Percentiles rank a stretch among this genome's conserved stretches.
phyloP scores from a whole-genome alignment of 1,139 yeast species.

The Taphrina betulina region DNA sequence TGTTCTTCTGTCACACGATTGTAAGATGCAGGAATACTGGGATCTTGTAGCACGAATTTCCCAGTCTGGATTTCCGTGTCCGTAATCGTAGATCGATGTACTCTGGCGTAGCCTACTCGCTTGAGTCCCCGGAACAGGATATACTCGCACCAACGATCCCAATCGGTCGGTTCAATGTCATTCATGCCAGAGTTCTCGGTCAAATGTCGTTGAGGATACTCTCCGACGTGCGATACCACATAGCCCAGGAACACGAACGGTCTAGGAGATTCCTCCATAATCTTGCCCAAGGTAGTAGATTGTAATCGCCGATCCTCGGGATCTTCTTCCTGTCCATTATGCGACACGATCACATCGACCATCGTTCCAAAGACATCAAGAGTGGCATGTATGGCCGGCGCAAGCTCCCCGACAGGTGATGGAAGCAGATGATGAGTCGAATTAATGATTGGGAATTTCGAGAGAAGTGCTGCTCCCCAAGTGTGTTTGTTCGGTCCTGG shows the following conservation, averaged over 20 bases:
- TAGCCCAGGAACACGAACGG: conserved; percentile 85
- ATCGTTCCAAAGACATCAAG: conserved; percentile 79
- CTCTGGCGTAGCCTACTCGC: conserved; percentile 91
- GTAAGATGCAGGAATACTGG: conserved; percentile 52
- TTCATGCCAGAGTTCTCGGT: conserved; percentile 80
- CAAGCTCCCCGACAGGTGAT: conserved; percentile 95
- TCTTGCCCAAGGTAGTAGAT: conserved; percentile 67
- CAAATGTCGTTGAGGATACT: conserved; percentile 89
- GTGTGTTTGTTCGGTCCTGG: conserved; percentile 98
- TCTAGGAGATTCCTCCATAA: conserved; percentile 74
- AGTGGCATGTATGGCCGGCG: conserved; percentile 97
- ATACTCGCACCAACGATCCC: conserved; percentile 99
- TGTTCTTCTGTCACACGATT: conserved; percentile 56
- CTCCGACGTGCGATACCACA: conserved; percentile 75
- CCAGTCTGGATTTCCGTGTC: conserved; percentile 97
- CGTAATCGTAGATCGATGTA: conserved; percentile 88
- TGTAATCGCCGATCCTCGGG: conserved; percentile 88
- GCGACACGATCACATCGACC: conserved; percentile 94
- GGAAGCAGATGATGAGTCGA: conserved; percentile 91
- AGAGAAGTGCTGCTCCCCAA: conserved; percentile 92
- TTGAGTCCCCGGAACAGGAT: conserved; percentile 81
- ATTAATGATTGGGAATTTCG: conserved; percentile 87
- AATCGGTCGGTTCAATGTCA: conserved; percentile 88
- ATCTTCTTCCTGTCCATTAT: conserved; percentile 97
- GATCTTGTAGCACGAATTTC: conserved; percentile 66